Conservation (phyloP, 352 stramenopile genomes). For the Halophytophthora polymorphica region DNA sequence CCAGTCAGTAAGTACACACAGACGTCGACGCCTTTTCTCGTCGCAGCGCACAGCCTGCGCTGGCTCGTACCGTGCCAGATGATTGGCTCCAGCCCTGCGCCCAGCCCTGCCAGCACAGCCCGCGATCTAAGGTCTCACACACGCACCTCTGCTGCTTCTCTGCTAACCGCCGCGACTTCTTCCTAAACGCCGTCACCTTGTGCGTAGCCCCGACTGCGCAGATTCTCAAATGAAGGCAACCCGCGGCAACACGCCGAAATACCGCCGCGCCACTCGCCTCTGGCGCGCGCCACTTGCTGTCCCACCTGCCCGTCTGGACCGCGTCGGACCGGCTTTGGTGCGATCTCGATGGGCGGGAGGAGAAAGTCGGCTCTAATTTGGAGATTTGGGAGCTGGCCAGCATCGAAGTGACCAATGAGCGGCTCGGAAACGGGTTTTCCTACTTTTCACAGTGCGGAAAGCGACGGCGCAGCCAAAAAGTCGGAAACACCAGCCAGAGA, state of each 20-base stretch:
- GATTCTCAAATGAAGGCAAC: conserved; percentile 36
- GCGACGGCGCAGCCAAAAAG: background rate
- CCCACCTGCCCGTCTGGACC: background rate
- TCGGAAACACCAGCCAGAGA: background rate
- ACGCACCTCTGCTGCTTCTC: too few species aligned
- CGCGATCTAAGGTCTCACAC: too few species aligned
- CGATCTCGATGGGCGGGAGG: background rate
- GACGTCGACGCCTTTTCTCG: background rate
- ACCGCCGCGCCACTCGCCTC: conserved; percentile 1
- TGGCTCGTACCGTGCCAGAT: too few species aligned
- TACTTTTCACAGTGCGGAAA: background rate
- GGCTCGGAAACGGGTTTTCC: too few species aligned
- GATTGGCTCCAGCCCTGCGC: too few species aligned
- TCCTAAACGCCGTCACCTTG: conserved; percentile 1
- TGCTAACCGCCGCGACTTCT: background rate
- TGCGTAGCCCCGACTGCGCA: conserved; percentile 17
- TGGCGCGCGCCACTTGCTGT: background rate
- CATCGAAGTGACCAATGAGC: too few species aligned
- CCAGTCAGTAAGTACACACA: background rate
- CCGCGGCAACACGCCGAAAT: conserved; percentile 8
- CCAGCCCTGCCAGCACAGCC: too few species aligned
- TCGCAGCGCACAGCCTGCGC: background rate
- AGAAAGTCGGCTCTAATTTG: too few species aligned
- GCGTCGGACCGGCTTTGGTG: background rate
- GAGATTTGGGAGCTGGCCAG: conserved; percentile 3